These are phyloP conservation scores for Arthrobotrys musiformis DNA, from an alignment of 2,329 filamentous ascomycete genomes.

Conservation along the genomic window DNA sequence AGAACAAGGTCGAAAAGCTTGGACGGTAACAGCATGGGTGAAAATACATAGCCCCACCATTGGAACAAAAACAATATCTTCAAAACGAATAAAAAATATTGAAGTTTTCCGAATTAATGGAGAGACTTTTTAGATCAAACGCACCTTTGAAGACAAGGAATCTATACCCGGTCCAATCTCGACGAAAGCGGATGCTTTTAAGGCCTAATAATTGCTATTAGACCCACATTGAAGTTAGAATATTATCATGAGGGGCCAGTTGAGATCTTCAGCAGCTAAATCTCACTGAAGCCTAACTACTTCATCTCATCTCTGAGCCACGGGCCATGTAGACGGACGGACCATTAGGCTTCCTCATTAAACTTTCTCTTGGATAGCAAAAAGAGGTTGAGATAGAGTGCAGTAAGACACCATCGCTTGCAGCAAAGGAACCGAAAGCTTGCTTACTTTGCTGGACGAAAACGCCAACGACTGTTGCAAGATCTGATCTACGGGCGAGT, in stretches of 20 bases:
- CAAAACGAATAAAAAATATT: neutral
- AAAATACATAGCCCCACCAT: constrained; percentile 29
- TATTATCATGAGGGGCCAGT: neutral
- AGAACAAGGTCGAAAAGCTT: constrained; percentile 24
- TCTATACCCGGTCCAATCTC: constrained; percentile 8
- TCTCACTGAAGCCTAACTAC: constrained; percentile 18
- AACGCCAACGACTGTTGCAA: neutral
- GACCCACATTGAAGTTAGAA: constrained; percentile 30
- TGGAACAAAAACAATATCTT: constrained; percentile 27
- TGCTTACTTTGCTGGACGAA: constrained; percentile 17
- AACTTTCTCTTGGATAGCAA: constrained; percentile 7
- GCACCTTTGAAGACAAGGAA: constrained; percentile 17
- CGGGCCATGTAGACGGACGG: neutral
- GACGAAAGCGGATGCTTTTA: constrained; percentile 30
- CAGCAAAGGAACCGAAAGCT: constrained; percentile 19
- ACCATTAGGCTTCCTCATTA: constrained; percentile 43
- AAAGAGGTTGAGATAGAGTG: constrained; percentile 22
- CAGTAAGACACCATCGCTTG: constrained; percentile 40
- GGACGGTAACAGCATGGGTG: constrained; percentile 48
- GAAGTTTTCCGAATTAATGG: neutral
- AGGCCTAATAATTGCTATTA: neutral
- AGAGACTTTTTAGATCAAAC: neutral
- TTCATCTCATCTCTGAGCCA: constrained; percentile 3
- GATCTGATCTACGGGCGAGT: neutral
- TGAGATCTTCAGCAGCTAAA: constrained; percentile 48